Conservation (phyloP, 768 basidiomycete species). For the Xerocomellus intermedius region DNA sequence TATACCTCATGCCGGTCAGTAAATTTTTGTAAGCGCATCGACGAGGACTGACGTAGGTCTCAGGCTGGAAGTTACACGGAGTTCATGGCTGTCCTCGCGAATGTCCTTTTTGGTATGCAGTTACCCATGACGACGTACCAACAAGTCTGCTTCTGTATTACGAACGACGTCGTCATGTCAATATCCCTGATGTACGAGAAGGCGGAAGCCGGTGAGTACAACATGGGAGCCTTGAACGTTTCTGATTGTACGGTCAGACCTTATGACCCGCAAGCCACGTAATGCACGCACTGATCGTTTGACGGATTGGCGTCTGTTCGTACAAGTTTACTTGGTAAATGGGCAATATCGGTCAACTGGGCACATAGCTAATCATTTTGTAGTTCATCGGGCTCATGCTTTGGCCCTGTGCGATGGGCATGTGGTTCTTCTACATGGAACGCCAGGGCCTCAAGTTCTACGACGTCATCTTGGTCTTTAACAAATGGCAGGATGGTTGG, state of each 20-base stretch:
- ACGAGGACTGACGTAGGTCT: background rate
- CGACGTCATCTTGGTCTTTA: slow-evolving; percentile 38
- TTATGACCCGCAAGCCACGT: slow-evolving; percentile 48
- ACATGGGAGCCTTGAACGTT: background rate
- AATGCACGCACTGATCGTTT: slow-evolving; percentile 47
- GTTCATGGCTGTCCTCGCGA: slow-evolving; percentile 54
- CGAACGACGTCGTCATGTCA: slow-evolving; percentile 50
- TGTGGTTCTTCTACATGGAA: slow-evolving; percentile 41
- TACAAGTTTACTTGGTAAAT: slow-evolving; percentile 47
- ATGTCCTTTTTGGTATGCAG: slow-evolving; percentile 60
- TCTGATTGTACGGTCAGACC: slow-evolving; percentile 27
- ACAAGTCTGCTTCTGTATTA: slow-evolving; percentile 54
- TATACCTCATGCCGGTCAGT: slow-evolving; percentile 43
- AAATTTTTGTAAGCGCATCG: background rate
- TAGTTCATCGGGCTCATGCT: slow-evolving; percentile 45
- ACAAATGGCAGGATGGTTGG: slow-evolving; percentile 40
- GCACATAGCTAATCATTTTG: background rate
- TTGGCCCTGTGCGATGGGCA: slow-evolving; percentile 43
- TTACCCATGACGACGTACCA: slow-evolving; percentile 53
- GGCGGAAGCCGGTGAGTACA: slow-evolving; percentile 42
- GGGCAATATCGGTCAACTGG: background rate
- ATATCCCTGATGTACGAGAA: slow-evolving; percentile 52
- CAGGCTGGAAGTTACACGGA: slow-evolving; percentile 56
- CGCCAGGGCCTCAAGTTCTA: slow-evolving; percentile 34
- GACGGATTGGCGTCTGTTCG: slow-evolving; percentile 47